Evolutionary conservation across 2,329 filamentous ascomycete genomes (phyloP), one percentile per base, ranked within the genome.

Genomic region (Septoria linicola): DNA sequence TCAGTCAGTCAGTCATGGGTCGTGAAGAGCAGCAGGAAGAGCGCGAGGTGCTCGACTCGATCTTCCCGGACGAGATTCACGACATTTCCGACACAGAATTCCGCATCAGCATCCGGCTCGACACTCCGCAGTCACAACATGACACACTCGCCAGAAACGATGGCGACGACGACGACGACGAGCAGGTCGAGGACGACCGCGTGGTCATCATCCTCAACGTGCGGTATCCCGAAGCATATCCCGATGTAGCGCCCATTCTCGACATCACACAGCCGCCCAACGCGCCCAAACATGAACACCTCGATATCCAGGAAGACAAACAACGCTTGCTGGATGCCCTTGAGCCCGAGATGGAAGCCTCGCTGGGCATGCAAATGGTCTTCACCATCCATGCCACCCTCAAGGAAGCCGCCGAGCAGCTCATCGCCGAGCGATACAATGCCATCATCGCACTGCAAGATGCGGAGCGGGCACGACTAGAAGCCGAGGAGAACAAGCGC

Each of bases 61-160:
- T 99, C 67, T 99, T 97, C 63, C 90, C 93, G 1, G 92, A 99
- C 54, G 93, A 99, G 75, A 96, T 99, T 63, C 92, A 68, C 93
- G 93, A 96, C 69, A 83, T 96, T 66, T 93, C 89, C 63, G 89
- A 96, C 48, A 88, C 83, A 51, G 87, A 95, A 70, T 97, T 88
- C 75, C 86, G 88, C 67, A 85, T 99, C 76, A 82, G 84, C 46
- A 85, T 97, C 67, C 76, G 80, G n/a, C 81, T 99, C 51, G 93
- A 99, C 59, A 41, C 55, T 13, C 49, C 44, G n/a, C 34, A 47
- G 35, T 43, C 41, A 19, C 44, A 47, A 25, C 32, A 16, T 19
- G 30, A 34, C 8, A 30, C 31, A 14, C 17, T 16, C 14, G n/a
- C 14, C 19, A 17, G 19, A 19, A 21, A 19, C 13, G 40, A 41